Evolutionary conservation across 2,329 filamentous ascomycete species (phyloP), one percentile per base, ranked within the genome.

Genomic region (Elsinoe arachidis): DNA sequence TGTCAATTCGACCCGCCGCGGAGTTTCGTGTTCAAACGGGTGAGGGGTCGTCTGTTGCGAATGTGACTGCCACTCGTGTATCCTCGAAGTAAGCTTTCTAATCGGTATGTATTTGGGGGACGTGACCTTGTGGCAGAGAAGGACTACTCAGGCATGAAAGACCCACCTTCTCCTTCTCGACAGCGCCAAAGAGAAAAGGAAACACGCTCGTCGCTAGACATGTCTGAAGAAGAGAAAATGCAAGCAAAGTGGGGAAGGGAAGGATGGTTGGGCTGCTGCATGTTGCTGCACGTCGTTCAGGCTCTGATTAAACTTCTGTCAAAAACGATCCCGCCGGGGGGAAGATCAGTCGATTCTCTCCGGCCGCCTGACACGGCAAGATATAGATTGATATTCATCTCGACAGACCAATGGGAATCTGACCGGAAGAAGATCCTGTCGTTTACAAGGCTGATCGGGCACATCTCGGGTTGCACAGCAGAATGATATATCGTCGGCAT

Each of bases 291-390:
- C 26, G n/a, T n/a, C 38, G 23, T 51, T 34, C 30, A 34, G 46
- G 46, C 37, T 39, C 5, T 23, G 34, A 26, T 38, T 39, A 53
- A 35, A 35, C 49, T 53, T 53, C 49, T 53, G 49, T 53, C 49
- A 53, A 53, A 53, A 53, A 53, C 49, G 33, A 34, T 53, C 33
- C 19, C 49, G 49, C 23, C 49, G 46, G 46, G 46, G 21, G 15
- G 26, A 30, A 30, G 30, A 10, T 19, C 26, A 15, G n/a, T n/a
- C 26, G 4, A 26, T 12, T 14, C 17, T 51, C 10, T 34, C 49
- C 49, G 49, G 38, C 49, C 33, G 49, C 33, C 49, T 15, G 2
- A 53, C 12, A 34, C 49, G 49, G 17, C 19, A 17, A 15, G 46
- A 37, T 51, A 35, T 26, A 26, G 21, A 19, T 26, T 19, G 19